Evolutionary conservation across 192 early-diverging fungal species (phyloP).

Genomic region (Mycoemilia scoparia): DNA sequence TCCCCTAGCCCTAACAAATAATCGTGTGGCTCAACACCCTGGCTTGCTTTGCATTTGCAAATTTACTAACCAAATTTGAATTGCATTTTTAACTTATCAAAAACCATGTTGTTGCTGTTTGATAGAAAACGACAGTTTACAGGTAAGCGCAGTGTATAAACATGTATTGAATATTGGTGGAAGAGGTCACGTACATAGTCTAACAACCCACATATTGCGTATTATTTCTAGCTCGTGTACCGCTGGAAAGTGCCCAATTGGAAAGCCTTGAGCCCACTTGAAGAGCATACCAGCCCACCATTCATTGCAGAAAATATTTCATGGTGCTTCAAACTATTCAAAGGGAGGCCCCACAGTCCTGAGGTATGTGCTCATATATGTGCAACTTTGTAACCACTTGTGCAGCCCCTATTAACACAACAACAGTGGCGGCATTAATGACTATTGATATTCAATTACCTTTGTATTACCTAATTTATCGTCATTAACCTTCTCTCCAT

Average conservation of each 20-base stretch:
- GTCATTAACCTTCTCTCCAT: too few species aligned
- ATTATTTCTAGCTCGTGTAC: slow-evolving; percentile 21
- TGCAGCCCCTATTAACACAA: too few species aligned
- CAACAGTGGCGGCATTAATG: too few species aligned
- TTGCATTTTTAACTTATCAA: too few species aligned
- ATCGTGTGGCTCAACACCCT: too few species aligned
- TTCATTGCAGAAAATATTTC: slow-evolving; percentile 25
- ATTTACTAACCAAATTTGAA: too few species aligned
- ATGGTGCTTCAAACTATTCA: slow-evolving; percentile 31
- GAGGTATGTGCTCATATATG: too few species aligned
- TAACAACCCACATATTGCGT: neutral
- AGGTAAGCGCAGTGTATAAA: neutral
- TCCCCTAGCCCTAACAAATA: too few species aligned
- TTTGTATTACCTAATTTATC: too few species aligned
- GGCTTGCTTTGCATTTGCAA: too few species aligned
- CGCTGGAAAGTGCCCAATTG: slow-evolving; percentile 31
- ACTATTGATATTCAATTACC: too few species aligned
- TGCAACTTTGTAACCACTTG: too few species aligned
- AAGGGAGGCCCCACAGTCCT: slow-evolving; percentile 23
- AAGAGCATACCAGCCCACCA: slow-evolving; percentile 26
- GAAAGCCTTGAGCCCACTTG: slow-evolving; percentile 21
- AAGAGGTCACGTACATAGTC: neutral
- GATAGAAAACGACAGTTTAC: neutral
- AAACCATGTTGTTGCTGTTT: slow-evolving; percentile 1
- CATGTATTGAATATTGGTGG: neutral